Base-by-base conservation (phyloP, 495 filamentous ascomycete species). In the Lepidopterella palustris region DNA sequence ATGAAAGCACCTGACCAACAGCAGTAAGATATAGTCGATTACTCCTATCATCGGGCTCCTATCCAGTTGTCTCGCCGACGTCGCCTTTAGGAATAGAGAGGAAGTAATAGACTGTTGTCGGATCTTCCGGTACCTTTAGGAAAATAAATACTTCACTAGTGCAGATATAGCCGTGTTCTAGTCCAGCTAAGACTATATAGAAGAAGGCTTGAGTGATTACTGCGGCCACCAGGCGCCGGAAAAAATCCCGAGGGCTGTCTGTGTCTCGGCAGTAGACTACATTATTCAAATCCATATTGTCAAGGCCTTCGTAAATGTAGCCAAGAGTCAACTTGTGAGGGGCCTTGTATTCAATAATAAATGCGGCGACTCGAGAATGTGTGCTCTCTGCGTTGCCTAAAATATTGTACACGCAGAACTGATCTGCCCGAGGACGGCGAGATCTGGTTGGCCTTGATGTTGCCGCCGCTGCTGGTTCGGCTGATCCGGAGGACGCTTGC, bases 351-450 rank as follows among this genome's bases (percentile, higher is more conserved):
- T 74, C 69, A 13, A 58, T 59, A 39, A 73, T 26, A 45, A 66
- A 73, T 45, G 64, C 64, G 5, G 64, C 29, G 26, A 67, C 29
- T 28, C 57, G 52, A 50, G 26, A 42, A 31, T 61, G 56, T 55
- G 57, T 57, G 29, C 54, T 61, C 11, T 65, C 55, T 18, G 20
- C 59, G 40, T 49, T 53, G 28, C 45, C 20, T 4, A 11, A 20
- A 5, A 48, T 67, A 48, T 64, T 65, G 63, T 74, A 74, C 35
- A 70, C 61, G 55, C 68, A 72, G 40, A 72, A 72, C 54, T 74
- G 65, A 62, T 68, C 57, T 35, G 65, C 62, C 1, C 58, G 53
- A 55, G 65, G 62, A 32, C 58, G 58, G 48, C 47, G 55, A 4
- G 58, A 61, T 64, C 52, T 51, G 51, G 31, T 27, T 42, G 51